These are phyloP conservation scores for Sherardia arvensis DNA, from an alignment of 257 asterid genomes.

Conservation along the genomic window DNA sequence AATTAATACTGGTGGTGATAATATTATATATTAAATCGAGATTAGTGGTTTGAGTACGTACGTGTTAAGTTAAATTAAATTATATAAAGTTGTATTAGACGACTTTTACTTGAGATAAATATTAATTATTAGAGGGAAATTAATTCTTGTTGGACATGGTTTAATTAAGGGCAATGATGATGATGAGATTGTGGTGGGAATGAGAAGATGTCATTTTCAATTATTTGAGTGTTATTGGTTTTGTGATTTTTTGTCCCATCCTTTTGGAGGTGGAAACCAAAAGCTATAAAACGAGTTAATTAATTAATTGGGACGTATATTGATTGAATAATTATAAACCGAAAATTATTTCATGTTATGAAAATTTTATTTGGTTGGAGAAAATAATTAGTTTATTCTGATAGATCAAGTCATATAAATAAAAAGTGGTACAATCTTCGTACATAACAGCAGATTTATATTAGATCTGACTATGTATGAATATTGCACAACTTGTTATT, in stretches of 20 bases:
- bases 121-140: constrained; percentile 18
- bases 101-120: constrained; percentile 24
- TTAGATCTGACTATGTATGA: no score
- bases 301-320: no score
- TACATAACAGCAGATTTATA: no score
- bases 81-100: not conserved
- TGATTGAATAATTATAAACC: no score
- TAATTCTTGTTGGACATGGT: constrained; percentile 17
- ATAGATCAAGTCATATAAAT: no score
- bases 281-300: no score
- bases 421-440: no score
- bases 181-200: constrained; percentile 5
- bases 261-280: not conserved
- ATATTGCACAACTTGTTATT: no score
- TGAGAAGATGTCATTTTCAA: constrained; percentile 1
- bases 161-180: constrained; percentile 25
- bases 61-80: not conserved
- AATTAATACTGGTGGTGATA: not conserved
- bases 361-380: no score
- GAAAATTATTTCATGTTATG: no score
- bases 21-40: not conserved
- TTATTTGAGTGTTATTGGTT: not conserved
- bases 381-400: no score
- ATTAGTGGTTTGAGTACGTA: constrained; percentile 26
- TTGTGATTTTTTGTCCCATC: not conserved